Conservation (phyloP, 2,329 filamentous ascomycete genomes). For the Aspergillus ustus region DNA sequence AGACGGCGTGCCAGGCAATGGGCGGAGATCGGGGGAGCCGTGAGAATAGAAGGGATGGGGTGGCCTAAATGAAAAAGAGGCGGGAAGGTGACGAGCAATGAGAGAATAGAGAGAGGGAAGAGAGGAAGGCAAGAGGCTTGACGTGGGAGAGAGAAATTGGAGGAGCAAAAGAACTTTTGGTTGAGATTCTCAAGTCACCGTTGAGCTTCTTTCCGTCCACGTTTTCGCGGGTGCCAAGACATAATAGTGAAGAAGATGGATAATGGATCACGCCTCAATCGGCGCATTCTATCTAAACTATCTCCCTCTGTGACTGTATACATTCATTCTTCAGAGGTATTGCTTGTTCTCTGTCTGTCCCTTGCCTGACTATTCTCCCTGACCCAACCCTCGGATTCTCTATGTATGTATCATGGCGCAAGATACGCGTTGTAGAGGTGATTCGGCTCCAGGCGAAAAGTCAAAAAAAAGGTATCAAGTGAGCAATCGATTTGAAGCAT, state of each 20-base stretch:
- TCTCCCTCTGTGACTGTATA: slow-evolving; percentile 12
- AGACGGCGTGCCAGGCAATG: slow-evolving; percentile 10
- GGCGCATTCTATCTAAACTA: slow-evolving; percentile 16
- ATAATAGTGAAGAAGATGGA: slow-evolving; percentile 12
- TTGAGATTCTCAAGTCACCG: slow-evolving; percentile 16
- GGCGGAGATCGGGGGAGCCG: slow-evolving; percentile 7
- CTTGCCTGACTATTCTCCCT: not conserved
- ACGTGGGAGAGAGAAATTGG: slow-evolving; percentile 17
- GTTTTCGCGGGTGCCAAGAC: slow-evolving; percentile 28
- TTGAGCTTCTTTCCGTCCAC: slow-evolving; percentile 22
- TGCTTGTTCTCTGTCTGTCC: not conserved
- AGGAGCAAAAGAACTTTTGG: slow-evolving; percentile 16
- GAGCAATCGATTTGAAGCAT: not conserved
- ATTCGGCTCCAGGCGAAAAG: not conserved
- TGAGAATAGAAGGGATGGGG: slow-evolving; percentile 5
- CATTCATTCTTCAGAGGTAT: slow-evolving; percentile 6
- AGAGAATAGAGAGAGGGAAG: slow-evolving; percentile 11
- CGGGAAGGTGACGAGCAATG: not conserved
- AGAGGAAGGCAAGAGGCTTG: slow-evolving; percentile 14
- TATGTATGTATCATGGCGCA: not conserved
- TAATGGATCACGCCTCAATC: slow-evolving; percentile 1
- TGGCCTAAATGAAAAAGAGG: slow-evolving; percentile 2
- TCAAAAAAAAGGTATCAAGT: not conserved
- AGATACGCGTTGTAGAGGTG: not conserved
- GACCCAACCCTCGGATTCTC: not conserved